A percentile compares a stretch with the other conserved stretches of the same genome.
Conservation (phyloP, 352 stramenopile species). For the Phytophthora pinifolia region DNA sequence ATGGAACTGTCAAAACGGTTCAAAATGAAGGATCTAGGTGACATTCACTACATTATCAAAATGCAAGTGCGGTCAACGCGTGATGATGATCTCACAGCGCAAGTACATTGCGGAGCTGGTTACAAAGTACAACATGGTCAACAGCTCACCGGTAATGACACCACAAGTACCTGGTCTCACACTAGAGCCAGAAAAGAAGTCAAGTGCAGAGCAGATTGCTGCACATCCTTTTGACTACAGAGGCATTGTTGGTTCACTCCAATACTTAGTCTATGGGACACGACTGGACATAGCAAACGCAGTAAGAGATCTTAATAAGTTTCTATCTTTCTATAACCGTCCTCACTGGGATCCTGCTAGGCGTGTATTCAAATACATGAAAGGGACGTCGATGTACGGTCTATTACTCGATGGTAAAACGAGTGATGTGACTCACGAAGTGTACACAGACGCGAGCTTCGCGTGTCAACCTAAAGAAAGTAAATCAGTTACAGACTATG, state of each 20-base stretch:
- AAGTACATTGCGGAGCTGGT: constrained; percentile 9
- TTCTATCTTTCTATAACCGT: constrained; percentile 30
- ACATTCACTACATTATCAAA: constrained; percentile 1
- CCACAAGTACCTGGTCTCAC: constrained; percentile 4
- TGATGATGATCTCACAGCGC: constrained; percentile 8
- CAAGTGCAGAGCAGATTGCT: constrained; percentile 19
- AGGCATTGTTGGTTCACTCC: constrained; percentile 24
- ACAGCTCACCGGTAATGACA: constrained; percentile 8
- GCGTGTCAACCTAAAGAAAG: too few relatives aligned
- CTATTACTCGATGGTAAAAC: neutral
- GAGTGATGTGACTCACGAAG: neutral
- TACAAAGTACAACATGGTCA: neutral
- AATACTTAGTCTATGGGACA: constrained; percentile 30
- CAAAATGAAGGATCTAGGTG: neutral
- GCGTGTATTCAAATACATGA: constrained; percentile 25
- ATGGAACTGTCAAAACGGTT: neutral
- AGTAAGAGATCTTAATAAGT: constrained; percentile 29
- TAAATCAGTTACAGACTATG: too few relatives aligned
- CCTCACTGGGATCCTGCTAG: constrained; percentile 26
- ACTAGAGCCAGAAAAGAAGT: constrained; percentile 19
- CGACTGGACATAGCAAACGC: constrained; percentile 24
- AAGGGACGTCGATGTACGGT: neutral
- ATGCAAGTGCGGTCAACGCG: constrained; percentile 2
- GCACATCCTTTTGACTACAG: constrained; percentile 25
- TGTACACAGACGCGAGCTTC: too few relatives aligned